Percentiles rank a stretch among this genome's conserved stretches.
Conservation (phyloP, 148 eudicot genomes). For the Rhododendron ovatum region DNA sequence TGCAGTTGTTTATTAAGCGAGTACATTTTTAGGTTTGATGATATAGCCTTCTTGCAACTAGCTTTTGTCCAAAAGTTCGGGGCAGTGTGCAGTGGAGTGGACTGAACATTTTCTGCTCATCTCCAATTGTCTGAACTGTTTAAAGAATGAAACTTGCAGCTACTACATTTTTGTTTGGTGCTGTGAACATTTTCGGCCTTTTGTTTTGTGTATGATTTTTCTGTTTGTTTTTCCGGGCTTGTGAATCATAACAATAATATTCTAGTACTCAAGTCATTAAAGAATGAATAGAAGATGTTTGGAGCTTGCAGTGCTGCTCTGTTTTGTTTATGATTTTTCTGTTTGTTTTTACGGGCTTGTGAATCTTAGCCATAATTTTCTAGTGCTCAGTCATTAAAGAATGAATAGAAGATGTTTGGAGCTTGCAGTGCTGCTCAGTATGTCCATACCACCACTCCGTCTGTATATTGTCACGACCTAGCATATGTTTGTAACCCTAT, state of each 20-base stretch:
- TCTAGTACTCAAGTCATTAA: neutral
- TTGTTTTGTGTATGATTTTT: neutral
- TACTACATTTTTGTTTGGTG: neutral
- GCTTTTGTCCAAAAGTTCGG: neutral
- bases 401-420: neutral
- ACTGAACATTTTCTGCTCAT: neutral
- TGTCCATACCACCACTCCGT: neutral
- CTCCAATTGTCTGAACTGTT: neutral
- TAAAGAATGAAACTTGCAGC: neutral
- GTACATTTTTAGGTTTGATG: too few relatives aligned
- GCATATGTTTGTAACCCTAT: neutral
- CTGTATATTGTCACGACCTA: neutral
- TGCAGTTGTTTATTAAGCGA: too few relatives aligned
- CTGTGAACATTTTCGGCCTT: neutral
- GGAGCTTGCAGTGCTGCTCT: neutral
- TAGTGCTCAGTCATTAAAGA: neutral
- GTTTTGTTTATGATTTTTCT: neutral
- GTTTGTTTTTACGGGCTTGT: neutral
- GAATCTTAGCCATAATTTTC: neutral
- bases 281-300: neutral
- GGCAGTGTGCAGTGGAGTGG: neutral
- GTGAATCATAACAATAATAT: neutral
- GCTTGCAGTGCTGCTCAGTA: neutral
- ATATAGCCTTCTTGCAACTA: too few relatives aligned
- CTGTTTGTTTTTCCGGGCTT: neutral